These are phyloP conservation scores for Bertia moriformis DNA, from an alignment of 2,329 filamentous ascomycete genomes.

Conservation along the genomic window DNA sequence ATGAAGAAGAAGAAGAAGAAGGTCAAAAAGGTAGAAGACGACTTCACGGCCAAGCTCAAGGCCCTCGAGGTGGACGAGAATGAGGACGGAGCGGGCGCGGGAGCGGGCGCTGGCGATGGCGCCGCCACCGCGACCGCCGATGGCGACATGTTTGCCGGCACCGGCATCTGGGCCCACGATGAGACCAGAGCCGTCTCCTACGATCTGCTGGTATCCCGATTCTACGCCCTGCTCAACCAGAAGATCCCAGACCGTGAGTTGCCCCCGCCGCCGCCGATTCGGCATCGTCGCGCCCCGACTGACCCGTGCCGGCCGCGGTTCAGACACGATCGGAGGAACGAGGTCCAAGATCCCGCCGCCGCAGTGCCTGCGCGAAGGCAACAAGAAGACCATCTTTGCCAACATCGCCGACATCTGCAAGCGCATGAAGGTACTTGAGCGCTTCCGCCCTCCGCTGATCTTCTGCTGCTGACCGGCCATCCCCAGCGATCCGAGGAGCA, in stretches of 20 bases:
- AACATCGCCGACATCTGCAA: constrained; percentile 98
- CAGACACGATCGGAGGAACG: constrained; percentile 66
- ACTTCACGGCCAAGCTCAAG: constrained; percentile 44
- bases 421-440: constrained; percentile 99
- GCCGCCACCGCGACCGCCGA: constrained; percentile 38
- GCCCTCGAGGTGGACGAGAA: constrained; percentile 45
- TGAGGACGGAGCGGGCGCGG: constrained; percentile 43
- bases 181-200: constrained; percentile 68
- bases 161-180: constrained; percentile 79
- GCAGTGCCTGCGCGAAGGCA: constrained; percentile 97
- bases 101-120: constrained; percentile 27
- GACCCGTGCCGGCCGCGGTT: too few relatives aligned
- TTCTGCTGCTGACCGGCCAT: not conserved
- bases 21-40: constrained; percentile 44
- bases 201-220: constrained; percentile 71
- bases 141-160: constrained; percentile 75
- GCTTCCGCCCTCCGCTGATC: constrained; percentile 23
- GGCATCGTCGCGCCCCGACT: too few relatives aligned
- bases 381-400: constrained; percentile 99
- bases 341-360: constrained; percentile 99
- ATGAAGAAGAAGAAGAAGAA: constrained; percentile 83
- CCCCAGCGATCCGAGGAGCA: constrained; percentile 82
- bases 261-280: too few relatives aligned
- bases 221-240: constrained; percentile 87
- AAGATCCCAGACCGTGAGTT: constrained; percentile 95